phyloP scores from a whole-genome alignment of 176 grass and related monocot species.

The Dactylis glomerata region DNA sequence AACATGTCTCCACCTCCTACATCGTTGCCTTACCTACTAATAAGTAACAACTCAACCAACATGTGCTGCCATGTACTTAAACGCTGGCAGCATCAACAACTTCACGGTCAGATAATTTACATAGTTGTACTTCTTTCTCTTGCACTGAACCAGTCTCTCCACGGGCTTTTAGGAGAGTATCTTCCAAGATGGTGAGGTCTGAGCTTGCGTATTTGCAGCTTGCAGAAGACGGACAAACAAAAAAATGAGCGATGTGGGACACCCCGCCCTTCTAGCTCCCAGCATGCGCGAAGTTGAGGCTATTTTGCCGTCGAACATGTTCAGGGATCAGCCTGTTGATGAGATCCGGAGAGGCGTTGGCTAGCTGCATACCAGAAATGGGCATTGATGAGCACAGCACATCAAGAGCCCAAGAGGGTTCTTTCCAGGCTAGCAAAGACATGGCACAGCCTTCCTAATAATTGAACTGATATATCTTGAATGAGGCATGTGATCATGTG shows the following conservation, averaged over 20 bases:
- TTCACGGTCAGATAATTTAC: conserved; percentile 56
- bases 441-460: not conserved
- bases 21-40: conserved; percentile 23
- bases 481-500: not conserved
- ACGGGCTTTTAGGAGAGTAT: not conserved
- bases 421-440: not conserved
- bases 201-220: not conserved
- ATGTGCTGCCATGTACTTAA: conserved; percentile 25
- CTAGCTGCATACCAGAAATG: conserved; percentile 53
- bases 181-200: not conserved
- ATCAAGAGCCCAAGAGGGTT: not conserved
- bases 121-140: conserved; percentile 36
- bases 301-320: conserved; percentile 67
- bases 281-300: conserved; percentile 56
- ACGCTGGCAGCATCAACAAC: conserved; percentile 10
- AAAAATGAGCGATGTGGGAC: not conserved
- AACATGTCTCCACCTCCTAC: conserved; percentile 38
- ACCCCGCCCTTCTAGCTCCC: conserved; percentile 30
- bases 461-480: not conserved
- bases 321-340: conserved; percentile 72
- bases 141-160: conserved; percentile 4
- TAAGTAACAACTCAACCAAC: conserved; percentile 20
- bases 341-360: conserved; percentile 65
- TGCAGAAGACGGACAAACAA: conserved; percentile 17
- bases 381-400: conserved; percentile 25